phyloP scores from a whole-genome alignment of 192 early-diverging fungal genomes.

The Coemansia sp. region DNA sequence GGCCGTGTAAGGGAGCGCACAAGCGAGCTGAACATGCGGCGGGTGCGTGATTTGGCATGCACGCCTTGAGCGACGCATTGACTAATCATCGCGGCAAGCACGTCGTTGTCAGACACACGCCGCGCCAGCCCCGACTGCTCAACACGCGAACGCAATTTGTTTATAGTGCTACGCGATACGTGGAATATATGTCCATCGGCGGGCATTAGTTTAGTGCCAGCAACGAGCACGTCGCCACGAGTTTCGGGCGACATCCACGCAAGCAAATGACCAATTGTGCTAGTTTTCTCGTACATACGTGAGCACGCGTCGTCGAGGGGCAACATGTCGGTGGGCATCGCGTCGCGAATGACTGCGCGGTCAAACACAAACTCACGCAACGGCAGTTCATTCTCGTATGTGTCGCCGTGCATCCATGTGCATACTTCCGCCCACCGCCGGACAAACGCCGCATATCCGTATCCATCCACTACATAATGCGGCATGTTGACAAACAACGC shows the following conservation, averaged over 20 bases:
- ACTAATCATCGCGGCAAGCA: conserved; percentile 16
- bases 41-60: background rate
- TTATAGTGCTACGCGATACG: background rate
- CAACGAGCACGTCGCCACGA: conserved; percentile 12
- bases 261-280: conserved; percentile 20
- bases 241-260: conserved; percentile 43
- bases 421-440: conserved; percentile 42
- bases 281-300: conserved; percentile 10
- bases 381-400: background rate
- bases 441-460: conserved; percentile 37
- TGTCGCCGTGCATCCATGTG: conserved; percentile 9
- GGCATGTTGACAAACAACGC: conserved; percentile 40
- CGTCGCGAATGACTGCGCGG: conserved; percentile 14
- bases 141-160: background rate
- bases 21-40: background rate
- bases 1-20: background rate
- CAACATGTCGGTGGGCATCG: conserved; percentile 19
- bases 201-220: background rate
- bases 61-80: conserved; percentile 8
- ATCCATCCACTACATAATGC: conserved; percentile 43
- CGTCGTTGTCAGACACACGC: conserved; percentile 24
- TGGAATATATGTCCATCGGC: conserved; percentile 3
- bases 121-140: background rate
- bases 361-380: conserved; percentile 27
- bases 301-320: conserved; percentile 12